Percentiles rank a stretch among this genome's conserved stretches.
Conservation (phyloP, 306 rosid species). For the Gillenia trifoliata region DNA sequence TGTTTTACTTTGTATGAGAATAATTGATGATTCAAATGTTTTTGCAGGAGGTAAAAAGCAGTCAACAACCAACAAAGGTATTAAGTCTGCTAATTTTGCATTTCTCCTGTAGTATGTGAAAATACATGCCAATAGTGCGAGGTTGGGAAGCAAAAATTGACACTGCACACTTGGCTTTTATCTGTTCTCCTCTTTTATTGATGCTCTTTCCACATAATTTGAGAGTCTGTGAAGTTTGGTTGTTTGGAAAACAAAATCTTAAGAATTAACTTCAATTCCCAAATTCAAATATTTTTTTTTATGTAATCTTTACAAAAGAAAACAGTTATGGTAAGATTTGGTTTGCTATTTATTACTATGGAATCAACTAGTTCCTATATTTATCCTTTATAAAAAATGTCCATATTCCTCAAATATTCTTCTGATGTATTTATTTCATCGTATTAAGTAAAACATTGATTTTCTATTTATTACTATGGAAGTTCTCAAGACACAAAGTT, state of each 20-base stretch:
- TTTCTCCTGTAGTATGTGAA: neutral
- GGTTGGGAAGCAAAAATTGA: neutral
- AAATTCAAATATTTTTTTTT: neutral
- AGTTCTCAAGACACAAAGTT: no score
- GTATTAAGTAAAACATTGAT: no score
- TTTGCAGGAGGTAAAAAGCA: conserved; percentile 33
- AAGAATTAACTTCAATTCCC: neutral
- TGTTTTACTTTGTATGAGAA: conserved; percentile 2
- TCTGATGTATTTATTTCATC: neutral
- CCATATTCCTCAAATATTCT: neutral
- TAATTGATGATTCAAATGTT: conserved; percentile 12
- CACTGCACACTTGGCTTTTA: neutral
- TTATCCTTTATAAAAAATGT: no score
- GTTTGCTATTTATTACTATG: no score
- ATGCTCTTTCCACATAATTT: neutral
- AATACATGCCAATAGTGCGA: neutral
- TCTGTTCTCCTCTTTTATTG: neutral
- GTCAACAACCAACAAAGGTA: conserved; percentile 55
- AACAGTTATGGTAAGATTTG: neutral
- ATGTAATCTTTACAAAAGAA: neutral
- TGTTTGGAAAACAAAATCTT: neutral
- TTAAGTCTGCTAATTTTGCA: neutral
- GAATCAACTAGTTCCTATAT: no score
- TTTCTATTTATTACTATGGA: no score
- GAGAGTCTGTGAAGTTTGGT: neutral